phyloP scores from a whole-genome alignment of 352 stramenopile genomes.

The Phytophthora cactorum region DNA sequence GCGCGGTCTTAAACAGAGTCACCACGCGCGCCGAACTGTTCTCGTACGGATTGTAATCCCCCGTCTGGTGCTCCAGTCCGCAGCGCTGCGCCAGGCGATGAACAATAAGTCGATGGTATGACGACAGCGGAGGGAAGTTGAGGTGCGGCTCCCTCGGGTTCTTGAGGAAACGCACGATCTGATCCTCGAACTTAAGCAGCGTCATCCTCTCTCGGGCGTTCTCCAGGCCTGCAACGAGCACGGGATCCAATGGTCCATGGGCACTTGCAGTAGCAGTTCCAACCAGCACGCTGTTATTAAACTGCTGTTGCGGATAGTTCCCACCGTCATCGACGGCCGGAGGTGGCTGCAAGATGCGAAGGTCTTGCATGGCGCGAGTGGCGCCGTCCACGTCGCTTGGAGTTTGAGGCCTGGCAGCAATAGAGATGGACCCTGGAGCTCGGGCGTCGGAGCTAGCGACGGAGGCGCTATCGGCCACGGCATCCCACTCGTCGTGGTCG shows the following conservation, averaged over 20 bases:
- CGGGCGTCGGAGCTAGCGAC: conserved; percentile 7
- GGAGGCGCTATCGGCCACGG: conserved; percentile 15
- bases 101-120: conserved; percentile 90
- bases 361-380: conserved; percentile 34
- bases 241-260: conserved; percentile 71
- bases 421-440: conserved; percentile 10
- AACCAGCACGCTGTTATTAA: conserved; percentile 36
- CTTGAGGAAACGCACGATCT: conserved; percentile 85
- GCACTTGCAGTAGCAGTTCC: conserved; percentile 68
- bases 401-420: conserved; percentile 14
- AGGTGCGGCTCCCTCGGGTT: conserved; percentile 70
- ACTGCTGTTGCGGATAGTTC: conserved; percentile 45
- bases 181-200: conserved; percentile 88
- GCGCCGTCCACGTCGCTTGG: conserved; percentile 27
- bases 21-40: conserved; percentile 81
- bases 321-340: conserved; percentile 55
- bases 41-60: conserved; percentile 76
- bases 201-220: conserved; percentile 83
- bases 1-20: conserved; percentile 88
- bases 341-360: conserved; percentile 50
- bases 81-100: conserved; percentile 95
- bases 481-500: conserved; percentile 55
- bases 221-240: conserved; percentile 79
- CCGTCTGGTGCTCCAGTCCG: conserved; percentile 88
- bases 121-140: conserved; percentile 84